Evolutionary conservation across 768 basidiomycete genomes (phyloP), one percentile per base, ranked within the genome.

Genomic region (Tulasnella sp.): DNA sequence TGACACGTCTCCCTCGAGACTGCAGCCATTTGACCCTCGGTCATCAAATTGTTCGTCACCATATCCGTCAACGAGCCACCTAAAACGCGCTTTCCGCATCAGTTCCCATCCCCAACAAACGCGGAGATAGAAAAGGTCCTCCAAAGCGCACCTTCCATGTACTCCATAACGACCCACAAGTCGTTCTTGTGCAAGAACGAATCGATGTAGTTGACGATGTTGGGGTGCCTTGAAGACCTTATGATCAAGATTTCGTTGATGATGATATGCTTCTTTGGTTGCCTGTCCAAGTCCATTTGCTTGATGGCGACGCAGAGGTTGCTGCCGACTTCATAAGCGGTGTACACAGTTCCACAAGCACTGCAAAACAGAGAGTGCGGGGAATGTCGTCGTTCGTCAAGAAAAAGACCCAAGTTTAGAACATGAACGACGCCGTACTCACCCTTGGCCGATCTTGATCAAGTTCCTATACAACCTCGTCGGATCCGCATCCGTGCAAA

Each of bases 181-280:
- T 99, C 97, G 82, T 97, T 97, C 87, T 94, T 96, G 86, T 97
- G 89, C 54, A 99, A 84, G 88, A 98, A 99, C 2, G 96, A 97
- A 82, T 99, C 97, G 81, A 98, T 98, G 85, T 95, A 99, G 83
- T 99, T 98, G 85, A 99, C 97, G 80, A 99, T 98, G 82, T 99
- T 99, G n/a, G 96, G 95, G 82, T 98, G 96, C 42, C 93, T 88
- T 22, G 93, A 93, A 31, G 94, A 91, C 31, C 96, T 93, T 97
- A 99, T 99, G 81, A 99, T 97, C 79, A 99, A 89, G 79, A 99
- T 99, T 84, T 99, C 97, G 84, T 99, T 99, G 86, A 99, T 99
- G 85, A 99, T 99, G 71, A 99, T 87, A 82, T 99, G 97, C 84
- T 99, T 98, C 88, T 99, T 99, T 54, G 97, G 97, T 81, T 99